These are phyloP conservation scores for Trichoderma atrobrunneum DNA, from an alignment of 2,329 filamentous ascomycete species.

Conservation along the genomic window DNA sequence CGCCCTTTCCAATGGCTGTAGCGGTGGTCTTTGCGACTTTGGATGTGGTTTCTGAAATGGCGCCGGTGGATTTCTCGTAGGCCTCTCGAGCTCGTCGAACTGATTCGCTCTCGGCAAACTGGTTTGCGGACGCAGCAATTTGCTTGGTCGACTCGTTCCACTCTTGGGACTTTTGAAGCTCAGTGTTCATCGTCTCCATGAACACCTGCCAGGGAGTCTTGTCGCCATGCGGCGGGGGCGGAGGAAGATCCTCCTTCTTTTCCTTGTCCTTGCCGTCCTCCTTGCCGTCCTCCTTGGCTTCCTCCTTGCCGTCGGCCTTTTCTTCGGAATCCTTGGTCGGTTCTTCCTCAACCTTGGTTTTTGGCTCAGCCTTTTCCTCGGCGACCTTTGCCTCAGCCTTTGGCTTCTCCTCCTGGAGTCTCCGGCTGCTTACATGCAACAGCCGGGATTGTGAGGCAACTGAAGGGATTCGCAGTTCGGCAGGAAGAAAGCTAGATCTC, in stretches of 20 bases:
- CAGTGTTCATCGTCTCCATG: slow-evolving; percentile 87
- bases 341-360: slow-evolving; percentile 22
- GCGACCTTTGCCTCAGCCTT: slow-evolving; percentile 22
- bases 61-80: slow-evolving; percentile 82
- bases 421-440: slow-evolving; percentile 33
- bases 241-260: slow-evolving; percentile 68
- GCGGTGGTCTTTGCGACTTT: slow-evolving; percentile 83
- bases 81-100: slow-evolving; percentile 82
- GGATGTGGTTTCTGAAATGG: slow-evolving; percentile 73
- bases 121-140: slow-evolving; percentile 80
- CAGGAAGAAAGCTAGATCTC: slow-evolving; percentile 45
- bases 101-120: slow-evolving; percentile 90
- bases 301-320: slow-evolving; percentile 46
- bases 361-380: slow-evolving; percentile 21
- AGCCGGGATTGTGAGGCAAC: slow-evolving; percentile 32
- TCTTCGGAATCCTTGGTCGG: slow-evolving; percentile 40
- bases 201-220: slow-evolving; percentile 99
- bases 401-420: slow-evolving; percentile 33
- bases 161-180: slow-evolving; percentile 96
- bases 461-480: slow-evolving; percentile 34
- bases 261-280: slow-evolving; percentile 51
- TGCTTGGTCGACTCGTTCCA: slow-evolving; percentile 99
- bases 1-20: slow-evolving; percentile 82
- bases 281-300: slow-evolving; percentile 42
- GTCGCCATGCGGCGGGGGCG: slow-evolving; percentile 93